phyloP scores from a whole-genome alignment of 805 yeast genomes.

The Maudiozyma serrabonitensis region DNA sequence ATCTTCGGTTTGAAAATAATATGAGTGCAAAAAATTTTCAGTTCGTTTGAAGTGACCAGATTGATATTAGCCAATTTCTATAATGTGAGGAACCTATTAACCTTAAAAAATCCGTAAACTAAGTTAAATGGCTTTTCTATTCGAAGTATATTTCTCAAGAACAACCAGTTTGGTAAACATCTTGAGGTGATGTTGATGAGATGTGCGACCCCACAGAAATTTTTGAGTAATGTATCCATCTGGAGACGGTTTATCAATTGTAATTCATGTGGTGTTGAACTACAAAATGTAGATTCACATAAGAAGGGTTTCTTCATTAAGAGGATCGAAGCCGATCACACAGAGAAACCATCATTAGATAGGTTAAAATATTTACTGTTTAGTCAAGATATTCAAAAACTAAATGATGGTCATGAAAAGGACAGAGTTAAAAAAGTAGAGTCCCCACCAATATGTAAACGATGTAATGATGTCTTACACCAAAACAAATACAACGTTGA shows the following conservation, averaged over 20 bases:
- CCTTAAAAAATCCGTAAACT: too few species aligned
- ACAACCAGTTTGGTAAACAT: too few species aligned
- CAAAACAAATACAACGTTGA: slow-evolving; percentile 34
- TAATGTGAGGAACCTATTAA: too few species aligned
- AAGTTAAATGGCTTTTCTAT: too few species aligned
- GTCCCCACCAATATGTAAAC: slow-evolving; percentile 34
- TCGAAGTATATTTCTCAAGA: too few species aligned
- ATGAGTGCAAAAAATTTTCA: slow-evolving; percentile 6
- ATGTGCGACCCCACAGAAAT: neutral
- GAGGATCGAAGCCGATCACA: slow-evolving; percentile 14
- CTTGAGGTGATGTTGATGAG: neutral
- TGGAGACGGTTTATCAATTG: slow-evolving; percentile 28
- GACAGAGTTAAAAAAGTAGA: slow-evolving; percentile 4
- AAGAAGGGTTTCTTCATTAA: slow-evolving; percentile 37
- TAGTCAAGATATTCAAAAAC: slow-evolving; percentile 20
- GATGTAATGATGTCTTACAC: slow-evolving; percentile 47
- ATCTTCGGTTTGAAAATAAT: slow-evolving; percentile 2
- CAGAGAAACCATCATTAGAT: slow-evolving; percentile 6
- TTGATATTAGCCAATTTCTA: too few species aligned
- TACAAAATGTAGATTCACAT: slow-evolving; percentile 34
- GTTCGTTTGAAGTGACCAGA: slow-evolving; percentile 6
- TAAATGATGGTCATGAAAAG: slow-evolving; percentile 12
- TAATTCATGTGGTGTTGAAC: slow-evolving; percentile 46
- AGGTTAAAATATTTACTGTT: slow-evolving; percentile 24
- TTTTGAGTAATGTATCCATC: neutral